Conservation (phyloP, 257 asterid species). For the Sherardia arvensis region DNA sequence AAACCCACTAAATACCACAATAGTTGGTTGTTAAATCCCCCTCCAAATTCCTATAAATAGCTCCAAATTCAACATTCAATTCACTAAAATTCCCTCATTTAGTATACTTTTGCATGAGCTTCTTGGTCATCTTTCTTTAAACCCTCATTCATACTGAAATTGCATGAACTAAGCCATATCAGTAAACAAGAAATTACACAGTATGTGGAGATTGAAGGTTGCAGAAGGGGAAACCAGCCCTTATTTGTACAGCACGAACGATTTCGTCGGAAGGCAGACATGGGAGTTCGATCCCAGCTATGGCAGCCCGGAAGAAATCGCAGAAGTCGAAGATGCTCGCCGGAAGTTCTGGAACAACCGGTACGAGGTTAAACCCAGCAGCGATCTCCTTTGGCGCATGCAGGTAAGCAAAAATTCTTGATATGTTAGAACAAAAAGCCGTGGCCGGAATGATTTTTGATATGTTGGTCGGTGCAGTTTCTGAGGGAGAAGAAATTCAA, state of each 20-base stretch:
- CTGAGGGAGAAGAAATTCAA: slow-evolving; percentile 57
- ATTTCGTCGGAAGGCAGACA: slow-evolving; percentile 50
- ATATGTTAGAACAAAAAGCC: no score
- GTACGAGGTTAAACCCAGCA: slow-evolving; percentile 40
- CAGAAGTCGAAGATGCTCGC: slow-evolving; percentile 37
- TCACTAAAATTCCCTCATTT: background rate
- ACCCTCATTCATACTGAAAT: background rate
- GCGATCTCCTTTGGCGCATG: slow-evolving; percentile 54
- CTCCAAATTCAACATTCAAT: background rate
- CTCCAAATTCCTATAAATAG: background rate
- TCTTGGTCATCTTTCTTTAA: no score
- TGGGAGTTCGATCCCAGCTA: slow-evolving; percentile 49
- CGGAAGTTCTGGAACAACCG: slow-evolving; percentile 53
- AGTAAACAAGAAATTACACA: background rate
- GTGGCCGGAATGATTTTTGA: no score
- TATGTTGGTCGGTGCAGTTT: slow-evolving; percentile 29
- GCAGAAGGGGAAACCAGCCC: slow-evolving; percentile 46
- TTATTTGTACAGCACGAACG: slow-evolving; percentile 52
- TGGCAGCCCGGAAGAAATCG: slow-evolving; percentile 45
- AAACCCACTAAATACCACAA: background rate
- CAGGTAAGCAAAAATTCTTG: slow-evolving; percentile 23
- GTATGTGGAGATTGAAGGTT: slow-evolving; percentile 56
- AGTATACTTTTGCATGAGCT: no score
- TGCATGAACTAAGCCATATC: background rate
- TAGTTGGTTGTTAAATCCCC: background rate